Conservation (phyloP, 2,329 filamentous ascomycete species). For the Trichoderma semiorbis region DNA sequence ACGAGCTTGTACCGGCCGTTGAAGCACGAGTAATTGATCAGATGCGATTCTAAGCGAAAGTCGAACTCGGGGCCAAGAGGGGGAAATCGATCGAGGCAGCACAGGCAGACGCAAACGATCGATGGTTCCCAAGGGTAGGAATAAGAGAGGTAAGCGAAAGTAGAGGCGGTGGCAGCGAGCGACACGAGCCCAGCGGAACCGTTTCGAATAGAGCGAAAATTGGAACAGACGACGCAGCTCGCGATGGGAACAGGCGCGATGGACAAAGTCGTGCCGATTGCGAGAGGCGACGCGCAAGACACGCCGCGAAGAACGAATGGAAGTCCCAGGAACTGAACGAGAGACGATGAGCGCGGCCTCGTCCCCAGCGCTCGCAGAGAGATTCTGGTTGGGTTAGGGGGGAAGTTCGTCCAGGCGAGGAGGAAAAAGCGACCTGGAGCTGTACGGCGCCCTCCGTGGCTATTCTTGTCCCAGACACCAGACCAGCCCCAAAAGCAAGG, state of each 20-base stretch:
- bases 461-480: not conserved
- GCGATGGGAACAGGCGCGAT: not conserved
- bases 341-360: slow-evolving; percentile 16
- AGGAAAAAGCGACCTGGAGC: not conserved
- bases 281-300: not conserved
- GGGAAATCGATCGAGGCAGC: not conserved
- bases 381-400: slow-evolving; percentile 10
- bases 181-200: slow-evolving; percentile 17
- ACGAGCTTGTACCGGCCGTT: not conserved
- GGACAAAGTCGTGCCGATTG: not conserved
- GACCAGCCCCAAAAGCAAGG: not conserved
- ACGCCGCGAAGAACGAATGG: slow-evolving; percentile 11
- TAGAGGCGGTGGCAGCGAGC: slow-evolving; percentile 10
- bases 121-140: not conserved
- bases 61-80: not conserved
- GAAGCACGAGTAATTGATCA: not conserved
- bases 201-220: slow-evolving; percentile 17
- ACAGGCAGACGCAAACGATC: not conserved
- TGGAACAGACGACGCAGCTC: not conserved
- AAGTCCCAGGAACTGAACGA: slow-evolving; percentile 11
- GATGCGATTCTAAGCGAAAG: not conserved
- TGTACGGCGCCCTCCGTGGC: slow-evolving; percentile 3
- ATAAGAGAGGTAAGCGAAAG: slow-evolving; percentile 5
- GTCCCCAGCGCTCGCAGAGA: slow-evolving; percentile 14
- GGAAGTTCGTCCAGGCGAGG: slow-evolving; percentile 10